Evolutionary conservation across 1,139 yeast genomes (phyloP).

Genomic region (Zygosaccharomyces pseudobailii): DNA sequence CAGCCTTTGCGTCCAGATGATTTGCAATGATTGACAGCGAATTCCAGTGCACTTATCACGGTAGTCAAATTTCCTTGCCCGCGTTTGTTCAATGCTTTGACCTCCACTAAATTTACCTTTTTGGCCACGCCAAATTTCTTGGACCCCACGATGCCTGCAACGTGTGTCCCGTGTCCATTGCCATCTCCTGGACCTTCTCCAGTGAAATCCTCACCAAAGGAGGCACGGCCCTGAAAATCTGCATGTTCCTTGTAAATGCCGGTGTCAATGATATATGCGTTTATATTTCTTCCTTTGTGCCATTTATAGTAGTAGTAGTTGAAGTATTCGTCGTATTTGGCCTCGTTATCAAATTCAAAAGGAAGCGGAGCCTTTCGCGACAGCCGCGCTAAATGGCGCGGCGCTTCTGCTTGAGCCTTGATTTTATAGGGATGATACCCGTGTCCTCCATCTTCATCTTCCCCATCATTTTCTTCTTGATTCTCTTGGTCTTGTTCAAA

Average conservation of each 20-base stretch:
- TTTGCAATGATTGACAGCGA: conserved; percentile 56
- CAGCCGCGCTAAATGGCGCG: conserved; percentile 63
- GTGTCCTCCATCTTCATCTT: conserved; percentile 36
- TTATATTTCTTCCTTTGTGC: conserved; percentile 48
- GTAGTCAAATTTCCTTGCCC: conserved; percentile 70
- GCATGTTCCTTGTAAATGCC: conserved; percentile 58
- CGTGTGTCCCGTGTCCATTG: conserved; percentile 81
- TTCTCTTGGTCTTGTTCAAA: conserved; percentile 36
- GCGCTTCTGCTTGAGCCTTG: conserved; percentile 46
- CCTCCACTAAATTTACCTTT: conserved; percentile 54
- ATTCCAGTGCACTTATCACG: conserved; percentile 68
- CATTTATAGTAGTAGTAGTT: conserved; percentile 44
- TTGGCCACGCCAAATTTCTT: conserved; percentile 77
- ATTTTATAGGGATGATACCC: conserved; percentile 29
- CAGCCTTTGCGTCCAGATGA: conserved; percentile 41
- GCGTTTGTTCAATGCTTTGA: conserved; percentile 58
- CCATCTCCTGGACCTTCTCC: conserved; percentile 57
- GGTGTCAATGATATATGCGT: conserved; percentile 78
- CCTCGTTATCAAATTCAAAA: conserved; percentile 21
- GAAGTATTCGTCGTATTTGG: conserved; percentile 22
- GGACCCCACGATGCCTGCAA: conserved; percentile 86
- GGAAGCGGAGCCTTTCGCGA: conserved; percentile 47
- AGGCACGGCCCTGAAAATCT: conserved; percentile 63
- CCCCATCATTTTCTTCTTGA: conserved; percentile 36
- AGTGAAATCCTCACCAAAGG: conserved; percentile 54